A percentile compares a stretch with the other conserved stretches of the same genome.
Evolutionary conservation across 179 eudicot genomes (phyloP).

Genomic region (Spinacia oleracea): DNA sequence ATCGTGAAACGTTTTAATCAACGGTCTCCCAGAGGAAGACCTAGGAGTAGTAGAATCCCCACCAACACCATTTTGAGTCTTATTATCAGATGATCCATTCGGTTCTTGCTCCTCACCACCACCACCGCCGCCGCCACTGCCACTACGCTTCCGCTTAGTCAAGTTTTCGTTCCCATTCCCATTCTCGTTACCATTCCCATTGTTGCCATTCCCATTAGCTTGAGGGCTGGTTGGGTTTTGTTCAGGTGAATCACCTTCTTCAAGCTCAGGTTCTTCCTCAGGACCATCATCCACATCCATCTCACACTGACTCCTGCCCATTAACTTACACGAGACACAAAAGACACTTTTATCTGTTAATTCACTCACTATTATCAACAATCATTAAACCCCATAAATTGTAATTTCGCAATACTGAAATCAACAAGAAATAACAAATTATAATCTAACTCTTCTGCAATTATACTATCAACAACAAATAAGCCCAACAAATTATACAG

Average conservation of each 20-base stretch:
- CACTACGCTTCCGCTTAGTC: slow-evolving; percentile 1
- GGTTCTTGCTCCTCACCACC: slow-evolving; percentile 13
- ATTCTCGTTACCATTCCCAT: not conserved
- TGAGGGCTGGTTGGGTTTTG: slow-evolving; percentile 17
- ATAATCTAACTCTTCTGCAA: too few relatives aligned
- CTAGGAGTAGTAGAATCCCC: slow-evolving; percentile 32
- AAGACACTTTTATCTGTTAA: not conserved
- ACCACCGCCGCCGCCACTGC: slow-evolving; percentile 12
- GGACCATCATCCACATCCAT: slow-evolving; percentile 26
- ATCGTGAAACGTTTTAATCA: slow-evolving; percentile 30
- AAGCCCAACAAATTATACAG: not conserved
- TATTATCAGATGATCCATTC: slow-evolving; percentile 10
- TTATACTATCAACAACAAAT: too few relatives aligned
- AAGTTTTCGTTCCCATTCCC: slow-evolving; percentile 22
- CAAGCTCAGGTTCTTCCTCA: slow-evolving; percentile 28
- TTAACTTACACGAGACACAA: slow-evolving; percentile 6
- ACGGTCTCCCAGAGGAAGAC: slow-evolving; percentile 25
- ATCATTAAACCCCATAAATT: not conserved
- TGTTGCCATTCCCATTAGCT: not conserved
- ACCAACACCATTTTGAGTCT: slow-evolving; percentile 25
- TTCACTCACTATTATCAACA: not conserved
- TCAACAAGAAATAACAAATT: too few relatives aligned
- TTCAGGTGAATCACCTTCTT: slow-evolving; percentile 27
- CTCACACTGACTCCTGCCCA: slow-evolving; percentile 34
- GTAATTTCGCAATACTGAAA: too few relatives aligned